phyloP scores from a whole-genome alignment of 345 rosid species.

The Diplotaxis tenuifolia region DNA sequence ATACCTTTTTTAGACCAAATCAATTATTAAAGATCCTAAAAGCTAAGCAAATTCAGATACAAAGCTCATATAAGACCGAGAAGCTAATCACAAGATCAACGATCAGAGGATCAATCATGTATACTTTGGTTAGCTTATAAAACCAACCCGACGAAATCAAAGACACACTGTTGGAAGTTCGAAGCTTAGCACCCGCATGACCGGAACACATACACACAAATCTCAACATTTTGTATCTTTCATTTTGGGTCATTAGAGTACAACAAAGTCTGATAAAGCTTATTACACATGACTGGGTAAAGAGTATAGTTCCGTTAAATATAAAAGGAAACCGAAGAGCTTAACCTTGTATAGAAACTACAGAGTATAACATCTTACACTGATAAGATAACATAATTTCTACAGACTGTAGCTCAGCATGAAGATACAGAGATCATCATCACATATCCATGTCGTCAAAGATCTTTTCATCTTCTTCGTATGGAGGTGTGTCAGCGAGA shows the following conservation, averaged over 20 bases:
- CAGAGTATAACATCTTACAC: slow-evolving; percentile 17
- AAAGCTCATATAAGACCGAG: too few species aligned
- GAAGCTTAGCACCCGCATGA: too few species aligned
- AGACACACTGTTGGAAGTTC: too few species aligned
- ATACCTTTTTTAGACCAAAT: too few species aligned
- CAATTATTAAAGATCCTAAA: too few species aligned
- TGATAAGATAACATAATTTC: slow-evolving; percentile 19
- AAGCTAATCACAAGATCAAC: too few species aligned
- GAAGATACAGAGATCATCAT: slow-evolving; percentile 30
- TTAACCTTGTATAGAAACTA: slow-evolving; percentile 31
- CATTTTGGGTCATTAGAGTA: background rate
- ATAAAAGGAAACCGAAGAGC: slow-evolving; percentile 36
- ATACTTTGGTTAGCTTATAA: too few species aligned
- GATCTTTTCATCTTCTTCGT: slow-evolving; percentile 69
- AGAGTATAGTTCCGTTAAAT: slow-evolving; percentile 16
- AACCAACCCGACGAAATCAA: too few species aligned
- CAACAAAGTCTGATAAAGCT: slow-evolving; percentile 13
- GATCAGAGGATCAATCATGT: too few species aligned
- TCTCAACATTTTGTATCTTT: slow-evolving; percentile 12
- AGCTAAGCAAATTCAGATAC: too few species aligned
- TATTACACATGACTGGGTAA: slow-evolving; percentile 10
- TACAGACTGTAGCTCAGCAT: slow-evolving; percentile 24
- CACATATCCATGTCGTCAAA: slow-evolving; percentile 83
- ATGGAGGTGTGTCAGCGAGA: slow-evolving; percentile 36
- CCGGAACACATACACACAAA: too few species aligned